Base-by-base conservation (phyloP, 2,329 filamentous ascomycete species). In the Fusarium cicatricum region DNA sequence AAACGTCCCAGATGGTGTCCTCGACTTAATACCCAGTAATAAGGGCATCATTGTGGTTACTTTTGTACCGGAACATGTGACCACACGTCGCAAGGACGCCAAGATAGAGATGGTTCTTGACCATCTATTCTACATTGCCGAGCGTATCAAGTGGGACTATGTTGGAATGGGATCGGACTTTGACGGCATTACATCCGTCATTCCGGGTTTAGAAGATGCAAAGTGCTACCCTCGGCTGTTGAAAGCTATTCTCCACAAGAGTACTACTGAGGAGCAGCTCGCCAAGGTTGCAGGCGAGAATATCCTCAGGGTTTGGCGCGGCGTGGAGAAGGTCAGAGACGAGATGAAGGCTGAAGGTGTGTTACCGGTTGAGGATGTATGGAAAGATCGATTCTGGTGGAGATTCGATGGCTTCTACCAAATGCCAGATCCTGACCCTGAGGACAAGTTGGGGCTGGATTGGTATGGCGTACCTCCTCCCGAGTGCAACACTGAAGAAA, bases 41-140 rank as follows among this genome's bases (percentile, higher is more conserved):
- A 58, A 66, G 11, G 77, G 77, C 2, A 65, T 79, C 14, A 58
- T 80, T 15, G 77, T 77, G 73, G 67, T 76, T 1, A 73, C 70
- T 1, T 77, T 77, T 43, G 67, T 76, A 65, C 70, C 15, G 60
- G 19, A 61, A 58, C 34, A 42, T n/a, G 40, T 41, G 12, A 19
- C 39, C 6, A 37, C 23, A 11, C 16, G 44, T 8, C 44, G 49
- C 11, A 45, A 23, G 4, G 51, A 55, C 7, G 55, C 51, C 6
- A 55, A 32, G 33, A 41, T 50, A 21, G 50, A 58, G 3, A 41
- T 41, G 52, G 69, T 76, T 5, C 62, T 74, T 7, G 75, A 75
- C 42, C 74, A 70, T 11, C 44, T 72, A 6, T 62, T 70, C 36
- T 64, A 71, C 44, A 51, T 71, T 8, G 71, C 66, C 11, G 48